Evolutionary conservation across 345 rosid species (phyloP).

Genomic region (Ceriops tagal): DNA sequence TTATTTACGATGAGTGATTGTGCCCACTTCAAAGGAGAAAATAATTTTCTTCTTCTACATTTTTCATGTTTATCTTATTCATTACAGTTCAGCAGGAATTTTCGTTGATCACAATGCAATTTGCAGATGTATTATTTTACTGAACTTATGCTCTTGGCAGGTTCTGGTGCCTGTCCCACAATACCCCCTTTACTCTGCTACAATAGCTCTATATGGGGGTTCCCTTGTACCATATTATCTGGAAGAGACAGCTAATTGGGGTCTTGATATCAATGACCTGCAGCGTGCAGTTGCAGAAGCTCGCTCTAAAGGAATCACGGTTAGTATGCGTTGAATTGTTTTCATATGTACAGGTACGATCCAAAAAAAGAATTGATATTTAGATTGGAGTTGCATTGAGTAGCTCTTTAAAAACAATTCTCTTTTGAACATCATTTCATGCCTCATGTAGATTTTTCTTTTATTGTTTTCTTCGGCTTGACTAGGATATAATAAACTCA

Average conservation of each 20-base stretch:
- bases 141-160: constrained; percentile 33
- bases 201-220: constrained; percentile 86
- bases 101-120: constrained; percentile 8
- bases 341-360: constrained; percentile 1
- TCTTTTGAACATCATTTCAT: neutral
- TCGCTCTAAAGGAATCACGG: constrained; percentile 76
- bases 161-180: constrained; percentile 96
- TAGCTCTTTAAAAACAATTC: constrained; percentile 8
- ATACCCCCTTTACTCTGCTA: constrained; percentile 95
- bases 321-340: constrained; percentile 37
- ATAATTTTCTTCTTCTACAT: neutral
- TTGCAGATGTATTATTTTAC: neutral
- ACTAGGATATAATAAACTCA: neutral
- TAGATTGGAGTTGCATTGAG: neutral
- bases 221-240: constrained; percentile 91
- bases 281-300: constrained; percentile 71
- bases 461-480: constrained; percentile 8
- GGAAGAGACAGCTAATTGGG: constrained; percentile 97
- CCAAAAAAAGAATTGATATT: neutral
- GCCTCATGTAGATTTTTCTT: constrained; percentile 4
- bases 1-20: constrained; percentile 1
- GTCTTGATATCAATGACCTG: constrained; percentile 82
- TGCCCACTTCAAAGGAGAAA: neutral
- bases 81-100: constrained; percentile 2
- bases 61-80: neutral